Base-by-base conservation (phyloP, 2,329 filamentous ascomycete species). In the Fusarium cyanostomum region DNA sequence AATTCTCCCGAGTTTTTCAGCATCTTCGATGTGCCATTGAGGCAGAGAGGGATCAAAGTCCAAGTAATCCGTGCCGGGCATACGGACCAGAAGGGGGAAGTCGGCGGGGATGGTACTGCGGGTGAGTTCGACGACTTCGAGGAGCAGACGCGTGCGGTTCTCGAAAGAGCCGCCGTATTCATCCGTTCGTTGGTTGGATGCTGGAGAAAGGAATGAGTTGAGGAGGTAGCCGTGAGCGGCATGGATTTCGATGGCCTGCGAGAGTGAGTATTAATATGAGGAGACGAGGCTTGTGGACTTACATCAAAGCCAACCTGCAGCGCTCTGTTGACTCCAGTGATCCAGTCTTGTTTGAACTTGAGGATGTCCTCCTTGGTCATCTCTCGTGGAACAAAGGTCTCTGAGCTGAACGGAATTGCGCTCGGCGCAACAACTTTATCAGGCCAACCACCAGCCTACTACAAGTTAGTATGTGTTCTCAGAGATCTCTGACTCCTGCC, bases 61-160 rank as follows among this genome's bases (percentile, higher is more conserved):
- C 0, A 93, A 81, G 85, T 89, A 92, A 71, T 93, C 91, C 0
- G 86, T 89, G 1, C 87, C 89, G 8, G 84, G 86, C 65, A 94
- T 83, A 24, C 91, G 86, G 12, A 91, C 77, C 71, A 93, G 86
- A 0, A 94, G 78, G 0, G 91, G 91, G 8, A 52, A 67, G 12
- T 62, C 55, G 10, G 27, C 42, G 2, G 68, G 68, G 30, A 71
- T 37, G 16, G 59, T 49, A n/a, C 42, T 44, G 2, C 68, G 59
- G 12, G 66, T 68, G 0, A 61, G 34, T 79, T 75, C 69, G 9
- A 73, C 74, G 45, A 83, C 78, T 43, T 84, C 81, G 13, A 79
- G 53, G 37, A 82, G 78, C 26, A 84, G 66, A 5, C 81, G 76
- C 35, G 76, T 73, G 3, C 82, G 78, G 68, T 84, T 84, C 8